Percentiles rank a stretch among this genome's conserved stretches.
phyloP scores from a whole-genome alignment of 1,284 basidiomycete species.

The Xerocomus minutiporus region DNA sequence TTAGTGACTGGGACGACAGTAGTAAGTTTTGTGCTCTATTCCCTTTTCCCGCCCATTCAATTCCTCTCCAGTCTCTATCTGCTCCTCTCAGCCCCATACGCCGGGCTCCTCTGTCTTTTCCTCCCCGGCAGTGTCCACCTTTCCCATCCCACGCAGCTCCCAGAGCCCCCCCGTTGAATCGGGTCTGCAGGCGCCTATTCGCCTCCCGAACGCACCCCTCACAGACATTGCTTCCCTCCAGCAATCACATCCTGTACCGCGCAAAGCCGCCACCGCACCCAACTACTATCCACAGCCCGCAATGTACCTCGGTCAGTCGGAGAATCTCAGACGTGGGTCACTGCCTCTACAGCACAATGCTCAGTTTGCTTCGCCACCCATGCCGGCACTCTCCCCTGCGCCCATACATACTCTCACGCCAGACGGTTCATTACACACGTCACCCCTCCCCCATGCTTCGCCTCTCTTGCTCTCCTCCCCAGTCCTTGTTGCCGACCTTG shows the following conservation, averaged over 20 bases:
- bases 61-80: constrained; percentile 51
- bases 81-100: constrained; percentile 41
- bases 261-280: constrained; percentile 29
- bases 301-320: constrained; percentile 29
- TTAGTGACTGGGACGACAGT: constrained; percentile 73
- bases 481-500: constrained; percentile 17
- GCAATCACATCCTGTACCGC: constrained; percentile 28
- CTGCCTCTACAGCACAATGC: constrained; percentile 23
- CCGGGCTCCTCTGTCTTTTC: constrained; percentile 56
- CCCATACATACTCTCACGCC: constrained; percentile 26
- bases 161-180: constrained; percentile 53
- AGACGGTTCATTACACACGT: constrained; percentile 22
- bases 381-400: constrained; percentile 27
- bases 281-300: constrained; percentile 30
- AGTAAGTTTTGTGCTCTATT: constrained; percentile 39
- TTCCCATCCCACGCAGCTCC: constrained; percentile 56
- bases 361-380: constrained; percentile 32
- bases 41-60: constrained; percentile 2
- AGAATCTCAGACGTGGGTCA: constrained; percentile 27
- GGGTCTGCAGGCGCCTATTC: constrained; percentile 48
- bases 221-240: constrained; percentile 56
- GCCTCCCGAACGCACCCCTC: constrained; percentile 64
- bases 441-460: constrained; percentile 26
- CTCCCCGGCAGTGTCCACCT: constrained; percentile 53
- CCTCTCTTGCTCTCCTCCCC: constrained; percentile 25